phyloP scores from a whole-genome alignment of 768 basidiomycete species.

The Lactifluus piperatus region DNA sequence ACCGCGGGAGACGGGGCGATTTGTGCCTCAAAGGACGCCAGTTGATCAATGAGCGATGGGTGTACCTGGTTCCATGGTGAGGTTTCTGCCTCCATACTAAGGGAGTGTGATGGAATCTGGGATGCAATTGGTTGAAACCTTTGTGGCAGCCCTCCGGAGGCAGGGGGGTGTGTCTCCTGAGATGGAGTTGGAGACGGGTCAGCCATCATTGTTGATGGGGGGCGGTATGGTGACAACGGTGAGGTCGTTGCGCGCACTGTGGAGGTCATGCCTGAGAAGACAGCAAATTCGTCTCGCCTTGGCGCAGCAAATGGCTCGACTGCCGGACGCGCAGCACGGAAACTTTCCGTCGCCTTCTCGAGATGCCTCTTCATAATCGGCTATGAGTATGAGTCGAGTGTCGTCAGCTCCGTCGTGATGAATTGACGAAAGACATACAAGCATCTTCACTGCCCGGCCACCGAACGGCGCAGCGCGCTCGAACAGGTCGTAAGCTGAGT shows the following conservation, averaged over 20 bases:
- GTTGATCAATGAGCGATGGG: conserved; percentile 27
- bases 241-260: conserved; percentile 43
- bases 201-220: conserved; percentile 12
- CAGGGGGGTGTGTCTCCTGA: not conserved
- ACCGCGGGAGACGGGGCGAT: conserved; percentile 17
- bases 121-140: not conserved
- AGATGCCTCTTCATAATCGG: conserved; percentile 57
- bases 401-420: not conserved
- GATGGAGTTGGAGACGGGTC: conserved; percentile 1
- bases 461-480: conserved; percentile 51
- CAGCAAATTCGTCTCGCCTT: conserved; percentile 56
- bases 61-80: conserved; percentile 22
- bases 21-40: conserved; percentile 27
- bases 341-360: conserved; percentile 35
- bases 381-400: conserved; percentile 27
- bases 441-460: conserved; percentile 61
- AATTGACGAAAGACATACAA: conserved; percentile 35
- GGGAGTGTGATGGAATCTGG: not conserved
- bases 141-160: not conserved
- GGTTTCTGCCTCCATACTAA: not conserved
- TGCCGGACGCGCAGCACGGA: conserved; percentile 41
- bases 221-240: conserved; percentile 17
- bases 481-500: conserved; percentile 55
- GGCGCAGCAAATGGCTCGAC: conserved; percentile 56
- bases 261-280: conserved; percentile 70